Base-by-base conservation (phyloP, 192 early-diverging fungal genomes). In the Geranomyces variabilis region DNA sequence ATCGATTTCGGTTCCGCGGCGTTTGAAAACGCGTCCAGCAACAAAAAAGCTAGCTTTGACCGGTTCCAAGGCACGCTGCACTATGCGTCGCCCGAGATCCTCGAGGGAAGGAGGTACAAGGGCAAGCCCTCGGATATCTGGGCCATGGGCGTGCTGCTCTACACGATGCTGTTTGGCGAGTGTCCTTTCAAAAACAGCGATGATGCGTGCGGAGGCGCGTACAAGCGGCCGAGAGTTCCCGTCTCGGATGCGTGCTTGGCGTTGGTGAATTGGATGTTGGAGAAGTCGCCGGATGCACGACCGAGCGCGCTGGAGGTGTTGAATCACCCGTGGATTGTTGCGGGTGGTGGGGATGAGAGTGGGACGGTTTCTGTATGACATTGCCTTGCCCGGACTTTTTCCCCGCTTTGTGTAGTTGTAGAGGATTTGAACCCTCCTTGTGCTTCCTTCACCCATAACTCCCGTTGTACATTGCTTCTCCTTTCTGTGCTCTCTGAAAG, bases 61-160 rank as follows among this genome's bases (percentile, higher is more conserved):
- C 71, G 68, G 41, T 90, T 84, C 70, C 81, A 80, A 47, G 82
- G 85, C n/a, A 88, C 78, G 17, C 13, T 79, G 8, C 63, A 74
- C 60, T 90, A 85, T 78, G 86, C 85, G 46, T 79, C 87, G 9
- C 91, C 91, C 21, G 91, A 92, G 66, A 87, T 91, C 41, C 69
- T 92, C 6, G 70, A 66, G 59, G 85, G 84, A 6, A 71, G 84
- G 46, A 75, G 77, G 48, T 92, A 91, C 75, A 74, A 75, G 21
- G 91, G 88, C n/a, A 83, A 82, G 51, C 80, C 83, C 17, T 81
- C 84, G n/a, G 91, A 92, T 62, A 81, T 92, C 45, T 92, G 91
- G 91, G 85, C 88, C 0, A 58, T 92, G 21, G 91, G 91, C n/a
- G 79, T 90, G 24, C 71, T 91, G 12, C 69, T 91, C 0, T 75